Percentiles rank a stretch among this genome's conserved stretches.
phyloP scores from a whole-genome alignment of 805 yeast species.

The Myxozyma mucilagina region DNA sequence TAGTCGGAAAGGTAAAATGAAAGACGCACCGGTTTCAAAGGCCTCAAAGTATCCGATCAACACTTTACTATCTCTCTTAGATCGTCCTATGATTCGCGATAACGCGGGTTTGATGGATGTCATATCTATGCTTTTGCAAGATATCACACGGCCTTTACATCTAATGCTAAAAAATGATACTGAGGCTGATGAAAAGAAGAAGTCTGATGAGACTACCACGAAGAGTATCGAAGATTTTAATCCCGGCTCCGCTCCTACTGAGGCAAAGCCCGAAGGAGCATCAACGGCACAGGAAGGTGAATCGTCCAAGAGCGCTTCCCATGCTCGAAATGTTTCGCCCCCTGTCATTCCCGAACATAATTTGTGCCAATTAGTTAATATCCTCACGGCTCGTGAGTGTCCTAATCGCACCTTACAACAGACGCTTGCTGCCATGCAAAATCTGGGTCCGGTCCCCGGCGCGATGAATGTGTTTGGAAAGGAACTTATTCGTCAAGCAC shows the following conservation, averaged over 20 bases:
- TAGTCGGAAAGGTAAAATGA: slow-evolving; percentile 38
- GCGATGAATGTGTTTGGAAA: slow-evolving; percentile 65
- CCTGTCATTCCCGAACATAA: slow-evolving; percentile 67
- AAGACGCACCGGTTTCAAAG: slow-evolving; percentile 39
- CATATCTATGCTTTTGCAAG: slow-evolving; percentile 70
- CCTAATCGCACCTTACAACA: slow-evolving; percentile 82
- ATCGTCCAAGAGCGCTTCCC: slow-evolving; percentile 1
- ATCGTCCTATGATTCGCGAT: slow-evolving; percentile 62
- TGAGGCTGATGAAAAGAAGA: slow-evolving; percentile 1
- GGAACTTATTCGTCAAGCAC: slow-evolving; percentile 67
- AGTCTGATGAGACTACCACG: not conserved
- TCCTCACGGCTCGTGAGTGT: slow-evolving; percentile 79
- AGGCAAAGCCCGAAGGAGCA: not conserved
- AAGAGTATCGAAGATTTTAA: not conserved
- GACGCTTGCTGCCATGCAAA: slow-evolving; percentile 76
- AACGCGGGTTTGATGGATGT: slow-evolving; percentile 76
- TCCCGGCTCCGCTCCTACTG: not conserved
- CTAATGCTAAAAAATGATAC: slow-evolving; percentile 49
- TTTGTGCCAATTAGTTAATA: slow-evolving; percentile 61
- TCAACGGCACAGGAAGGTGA: not conserved
- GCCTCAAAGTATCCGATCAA: slow-evolving; percentile 66
- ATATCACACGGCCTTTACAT: slow-evolving; percentile 71
- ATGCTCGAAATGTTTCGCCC: slow-evolving; percentile 42
- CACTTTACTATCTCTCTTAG: slow-evolving; percentile 60
- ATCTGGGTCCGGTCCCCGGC: slow-evolving; percentile 60